Percentiles rank a stretch among this genome's conserved stretches.
Conservation (phyloP, 2,329 filamentous ascomycete genomes). For the Aureobasidium namibiae region DNA sequence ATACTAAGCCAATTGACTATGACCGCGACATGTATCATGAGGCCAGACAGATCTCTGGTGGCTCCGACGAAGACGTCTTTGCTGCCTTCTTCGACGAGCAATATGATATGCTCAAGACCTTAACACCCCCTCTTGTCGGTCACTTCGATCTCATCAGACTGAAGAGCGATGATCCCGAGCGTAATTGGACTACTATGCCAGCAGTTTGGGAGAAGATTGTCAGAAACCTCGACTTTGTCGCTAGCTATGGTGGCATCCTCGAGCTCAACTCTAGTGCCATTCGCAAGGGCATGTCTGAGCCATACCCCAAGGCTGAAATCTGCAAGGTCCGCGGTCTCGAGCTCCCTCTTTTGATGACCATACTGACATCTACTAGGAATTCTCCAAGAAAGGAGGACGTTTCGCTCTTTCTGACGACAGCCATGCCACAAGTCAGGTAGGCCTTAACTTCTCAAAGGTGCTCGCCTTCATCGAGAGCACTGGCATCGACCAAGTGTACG, state of each 20-base stretch:
- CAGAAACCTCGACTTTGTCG: slow-evolving; percentile 66
- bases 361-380: slow-evolving; percentile 48
- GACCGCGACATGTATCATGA: slow-evolving; percentile 57
- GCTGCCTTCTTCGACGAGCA: slow-evolving; percentile 85
- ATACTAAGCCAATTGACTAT: slow-evolving; percentile 83
- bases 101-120: slow-evolving; percentile 63
- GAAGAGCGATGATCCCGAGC: slow-evolving; percentile 60
- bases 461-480: slow-evolving; percentile 61
- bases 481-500: slow-evolving; percentile 52
- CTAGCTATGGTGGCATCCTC: slow-evolving; percentile 68
- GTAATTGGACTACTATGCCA: slow-evolving; percentile 43
- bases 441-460: slow-evolving; percentile 68
- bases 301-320: slow-evolving; percentile 75
- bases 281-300: slow-evolving; percentile 82
- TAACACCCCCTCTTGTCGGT: slow-evolving; percentile 72
- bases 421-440: slow-evolving; percentile 79
- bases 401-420: slow-evolving; percentile 95
- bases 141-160: slow-evolving; percentile 91
- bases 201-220: slow-evolving; percentile 66
- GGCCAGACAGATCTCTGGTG: slow-evolving; percentile 50
- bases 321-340: slow-evolving; percentile 52
- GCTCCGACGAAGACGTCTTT: slow-evolving; percentile 65
- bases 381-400: slow-evolving; percentile 61
- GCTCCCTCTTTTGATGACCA: neutral
- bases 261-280: slow-evolving; percentile 85